Percentiles rank a stretch among this genome's conserved stretches.
phyloP scores from a whole-genome alignment of 768 basidiomycete species.

The Lactifluus volemus region DNA sequence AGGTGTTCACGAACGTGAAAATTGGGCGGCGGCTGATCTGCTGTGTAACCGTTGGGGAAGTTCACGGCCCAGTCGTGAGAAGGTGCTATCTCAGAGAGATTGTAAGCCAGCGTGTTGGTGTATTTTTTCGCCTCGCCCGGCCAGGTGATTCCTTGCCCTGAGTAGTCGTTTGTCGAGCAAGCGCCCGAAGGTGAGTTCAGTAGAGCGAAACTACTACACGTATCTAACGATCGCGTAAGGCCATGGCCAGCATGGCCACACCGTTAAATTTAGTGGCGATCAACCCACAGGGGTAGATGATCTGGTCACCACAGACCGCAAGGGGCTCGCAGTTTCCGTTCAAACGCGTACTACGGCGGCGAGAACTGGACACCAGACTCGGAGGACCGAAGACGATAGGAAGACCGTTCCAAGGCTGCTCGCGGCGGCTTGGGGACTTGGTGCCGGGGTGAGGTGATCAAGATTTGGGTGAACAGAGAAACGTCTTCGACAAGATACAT shows the following conservation, averaged over 20 bases:
- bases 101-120: conserved; percentile 49
- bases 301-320: conserved; percentile 39
- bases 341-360: conserved; percentile 68
- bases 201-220: conserved; percentile 56
- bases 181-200: conserved; percentile 42
- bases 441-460: conserved; percentile 41
- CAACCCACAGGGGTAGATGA: conserved; percentile 90
- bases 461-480: not conserved
- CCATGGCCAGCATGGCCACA: conserved; percentile 26
- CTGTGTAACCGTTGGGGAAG: conserved; percentile 70
- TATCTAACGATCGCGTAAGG: conserved; percentile 44
- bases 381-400: conserved; percentile 56
- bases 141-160: conserved; percentile 86
- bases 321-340: conserved; percentile 86
- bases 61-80: conserved; percentile 84
- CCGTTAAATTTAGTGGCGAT: conserved; percentile 97
- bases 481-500: too few relatives aligned
- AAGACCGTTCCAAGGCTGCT: conserved; percentile 42
- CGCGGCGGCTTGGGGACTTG: conserved; percentile 33
- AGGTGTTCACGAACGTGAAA: conserved; percentile 79
- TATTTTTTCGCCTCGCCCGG: conserved; percentile 92
- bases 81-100: conserved; percentile 63
- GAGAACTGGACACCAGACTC: conserved; percentile 37
- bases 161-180: conserved; percentile 57
- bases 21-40: conserved; percentile 57